These are phyloP conservation scores for Aspergillus cavernicola DNA, from an alignment of 495 filamentous ascomycete genomes.

Conservation along the genomic window DNA sequence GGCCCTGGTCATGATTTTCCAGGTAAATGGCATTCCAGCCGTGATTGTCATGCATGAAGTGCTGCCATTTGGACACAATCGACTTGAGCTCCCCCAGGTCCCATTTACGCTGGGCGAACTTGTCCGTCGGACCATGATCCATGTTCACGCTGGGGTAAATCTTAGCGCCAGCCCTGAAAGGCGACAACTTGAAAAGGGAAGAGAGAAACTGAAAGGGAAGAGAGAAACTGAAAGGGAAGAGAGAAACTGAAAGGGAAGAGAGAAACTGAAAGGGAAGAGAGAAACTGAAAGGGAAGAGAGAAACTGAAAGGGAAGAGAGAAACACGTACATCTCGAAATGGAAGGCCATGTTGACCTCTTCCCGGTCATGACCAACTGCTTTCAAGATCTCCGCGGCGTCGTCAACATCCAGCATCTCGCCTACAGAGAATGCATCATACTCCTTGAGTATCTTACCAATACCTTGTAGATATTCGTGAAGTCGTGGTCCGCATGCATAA, in stretches of 20 bases:
- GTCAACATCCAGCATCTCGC: constrained; percentile 61
- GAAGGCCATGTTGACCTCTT: constrained; percentile 30
- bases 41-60: neutral
- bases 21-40: neutral
- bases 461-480: neutral
- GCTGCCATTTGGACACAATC: neutral
- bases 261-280: neutral
- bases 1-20: constrained; percentile 63
- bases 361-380: constrained; percentile 51
- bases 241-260: neutral
- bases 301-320: neutral
- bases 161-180: constrained; percentile 7
- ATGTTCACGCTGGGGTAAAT: constrained; percentile 30
- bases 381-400: constrained; percentile 55
- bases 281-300: neutral
- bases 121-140: constrained; percentile 37
- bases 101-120: constrained; percentile 27
- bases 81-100: constrained; percentile 36
- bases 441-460: neutral
- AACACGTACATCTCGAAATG: neutral
- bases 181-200: neutral
- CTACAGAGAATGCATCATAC: constrained; percentile 52
- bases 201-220: neutral
- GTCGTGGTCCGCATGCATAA: neutral
- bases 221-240: neutral